Percentiles rank a stretch among this genome's conserved stretches.
Evolutionary conservation across 2,329 filamentous ascomycete species (phyloP).

Genomic region (Teratosphaeria zuluensis): DNA sequence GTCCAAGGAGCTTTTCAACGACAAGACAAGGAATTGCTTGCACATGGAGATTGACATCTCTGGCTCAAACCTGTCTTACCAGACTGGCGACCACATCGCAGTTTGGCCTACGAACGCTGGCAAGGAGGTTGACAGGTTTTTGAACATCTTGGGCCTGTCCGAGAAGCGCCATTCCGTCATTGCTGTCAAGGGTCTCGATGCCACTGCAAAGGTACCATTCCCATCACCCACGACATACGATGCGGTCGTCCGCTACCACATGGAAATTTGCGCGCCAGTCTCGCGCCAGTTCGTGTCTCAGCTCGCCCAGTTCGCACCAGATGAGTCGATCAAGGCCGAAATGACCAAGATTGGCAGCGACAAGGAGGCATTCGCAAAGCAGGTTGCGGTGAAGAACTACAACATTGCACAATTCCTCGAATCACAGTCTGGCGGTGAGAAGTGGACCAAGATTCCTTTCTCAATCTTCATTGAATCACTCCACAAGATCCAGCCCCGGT

Average conservation of each 20-base stretch:
- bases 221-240: slow-evolving; percentile 95
- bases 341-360: slow-evolving; percentile 82
- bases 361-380: slow-evolving; percentile 89
- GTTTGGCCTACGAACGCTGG: slow-evolving; percentile 96
- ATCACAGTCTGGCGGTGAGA: slow-evolving; percentile 59
- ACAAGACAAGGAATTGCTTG: slow-evolving; percentile 86
- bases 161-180: slow-evolving; percentile 75
- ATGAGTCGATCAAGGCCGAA: slow-evolving; percentile 73
- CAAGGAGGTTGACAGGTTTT: slow-evolving; percentile 80
- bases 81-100: slow-evolving; percentile 94
- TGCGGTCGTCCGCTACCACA: slow-evolving; percentile 84
- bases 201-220: slow-evolving; percentile 95
- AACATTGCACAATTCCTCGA: slow-evolving; percentile 84
- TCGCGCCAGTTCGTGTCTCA: slow-evolving; percentile 91
- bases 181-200: slow-evolving; percentile 80
- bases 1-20: slow-evolving; percentile 82
- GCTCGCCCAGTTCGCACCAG: slow-evolving; percentile 80
- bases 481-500: slow-evolving; percentile 90
- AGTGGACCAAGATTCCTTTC: slow-evolving; percentile 81
- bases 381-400: slow-evolving; percentile 69
- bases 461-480: slow-evolving; percentile 89
- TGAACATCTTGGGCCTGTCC: slow-evolving; percentile 65
- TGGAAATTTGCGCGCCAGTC: slow-evolving; percentile 91
- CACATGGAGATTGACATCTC: slow-evolving; percentile 92
- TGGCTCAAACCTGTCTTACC: slow-evolving; percentile 82